Evolutionary conservation across 768 basidiomycete genomes (phyloP).

Genomic region (Kwoniella bestiolae): DNA sequence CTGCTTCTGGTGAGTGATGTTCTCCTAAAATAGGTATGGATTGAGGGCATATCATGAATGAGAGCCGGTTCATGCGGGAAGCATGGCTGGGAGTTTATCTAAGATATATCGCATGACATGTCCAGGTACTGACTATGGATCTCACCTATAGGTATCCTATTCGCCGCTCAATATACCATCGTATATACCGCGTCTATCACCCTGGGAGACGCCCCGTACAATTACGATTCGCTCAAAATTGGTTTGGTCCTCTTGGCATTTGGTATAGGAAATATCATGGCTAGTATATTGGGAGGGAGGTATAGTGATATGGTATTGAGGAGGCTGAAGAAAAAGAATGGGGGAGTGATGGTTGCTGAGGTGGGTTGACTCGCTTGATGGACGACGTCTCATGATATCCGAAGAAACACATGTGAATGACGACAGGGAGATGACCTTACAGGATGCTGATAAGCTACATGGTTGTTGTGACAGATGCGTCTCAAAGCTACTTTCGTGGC

Average conservation of each 20-base stretch:
- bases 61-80: no score
- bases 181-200: slow-evolving; percentile 77
- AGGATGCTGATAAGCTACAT: no score
- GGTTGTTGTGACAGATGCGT: slow-evolving; percentile 74
- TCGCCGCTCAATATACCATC: slow-evolving; percentile 72
- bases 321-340: slow-evolving; percentile 61
- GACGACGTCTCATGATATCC: no score
- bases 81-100: no score
- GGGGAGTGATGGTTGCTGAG: slow-evolving; percentile 68
- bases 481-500: slow-evolving; percentile 67
- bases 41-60: no score
- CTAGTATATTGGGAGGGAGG: slow-evolving; percentile 66
- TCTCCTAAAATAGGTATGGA: background rate
- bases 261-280: slow-evolving; percentile 66
- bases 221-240: slow-evolving; percentile 70
- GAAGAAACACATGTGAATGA: no score
- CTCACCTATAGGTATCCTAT: slow-evolving; percentile 70
- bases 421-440: no score
- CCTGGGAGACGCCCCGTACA: slow-evolving; percentile 64
- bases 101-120: background rate
- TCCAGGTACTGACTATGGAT: no score
- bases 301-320: slow-evolving; percentile 65
- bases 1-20: slow-evolving; percentile 65
- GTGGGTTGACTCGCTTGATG: slow-evolving; percentile 61
- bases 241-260: slow-evolving; percentile 78